These are phyloP conservation scores for Cornus kousa DNA, from an alignment of 148 eudicot species.

Conservation along the genomic window DNA sequence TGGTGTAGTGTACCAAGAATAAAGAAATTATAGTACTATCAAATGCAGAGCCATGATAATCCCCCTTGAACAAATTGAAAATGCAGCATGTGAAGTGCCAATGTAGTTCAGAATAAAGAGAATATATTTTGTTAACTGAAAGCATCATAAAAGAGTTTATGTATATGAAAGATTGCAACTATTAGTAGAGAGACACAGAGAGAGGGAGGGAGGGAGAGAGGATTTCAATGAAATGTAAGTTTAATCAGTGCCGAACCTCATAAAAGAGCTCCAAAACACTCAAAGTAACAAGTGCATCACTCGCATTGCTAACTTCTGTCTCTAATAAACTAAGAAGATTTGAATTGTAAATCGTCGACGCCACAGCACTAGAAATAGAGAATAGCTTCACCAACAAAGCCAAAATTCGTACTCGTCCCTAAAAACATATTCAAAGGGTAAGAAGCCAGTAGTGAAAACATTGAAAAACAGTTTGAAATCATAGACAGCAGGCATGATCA, in stretches of 20 bases:
- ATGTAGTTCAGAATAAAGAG: constrained; percentile 4
- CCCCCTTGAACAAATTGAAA: neutral
- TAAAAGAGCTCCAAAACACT: constrained; percentile 78
- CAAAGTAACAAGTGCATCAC: constrained; percentile 70
- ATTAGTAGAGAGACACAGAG: neutral
- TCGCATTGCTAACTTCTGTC: constrained; percentile 61
- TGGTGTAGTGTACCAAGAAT: neutral
- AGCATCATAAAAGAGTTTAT: neutral
- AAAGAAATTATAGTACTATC: neutral
- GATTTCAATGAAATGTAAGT: neutral
- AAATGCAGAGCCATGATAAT: neutral
- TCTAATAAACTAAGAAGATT: constrained; percentile 65
- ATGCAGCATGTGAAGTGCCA: neutral
- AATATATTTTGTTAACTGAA: neutral
- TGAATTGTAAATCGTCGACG: constrained; percentile 65
- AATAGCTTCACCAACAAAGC: constrained; percentile 89
- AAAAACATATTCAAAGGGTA: constrained; percentile 20
- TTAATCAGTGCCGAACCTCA: constrained; percentile 50
- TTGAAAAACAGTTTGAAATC: neutral
- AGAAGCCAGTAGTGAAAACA: constrained; percentile 5
- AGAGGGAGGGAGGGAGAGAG: neutral
- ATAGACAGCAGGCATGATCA: neutral
- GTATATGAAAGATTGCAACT: neutral
- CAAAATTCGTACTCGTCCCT: constrained; percentile 88
- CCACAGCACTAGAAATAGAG: constrained; percentile 71